Evolutionary conservation across 2,329 filamentous ascomycete species (phyloP).

Genomic region (Calycina marina): DNA sequence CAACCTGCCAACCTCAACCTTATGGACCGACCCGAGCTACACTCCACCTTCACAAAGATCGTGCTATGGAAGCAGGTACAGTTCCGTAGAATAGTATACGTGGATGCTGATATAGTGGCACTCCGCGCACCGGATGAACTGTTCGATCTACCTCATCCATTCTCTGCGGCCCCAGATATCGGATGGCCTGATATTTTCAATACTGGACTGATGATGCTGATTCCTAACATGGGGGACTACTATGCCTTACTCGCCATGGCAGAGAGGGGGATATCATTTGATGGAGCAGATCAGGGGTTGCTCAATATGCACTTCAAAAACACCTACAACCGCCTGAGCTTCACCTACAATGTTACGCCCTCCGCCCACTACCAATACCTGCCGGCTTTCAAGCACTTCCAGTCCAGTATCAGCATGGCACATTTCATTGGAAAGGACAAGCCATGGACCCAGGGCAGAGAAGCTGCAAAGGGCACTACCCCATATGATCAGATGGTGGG

Average conservation of each 20-base stretch:
- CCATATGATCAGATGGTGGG: conserved; percentile 74
- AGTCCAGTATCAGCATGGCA: conserved; percentile 74
- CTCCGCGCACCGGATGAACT: conserved; percentile 86
- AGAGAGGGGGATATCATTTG: conserved; percentile 78
- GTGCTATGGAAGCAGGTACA: conserved; percentile 83
- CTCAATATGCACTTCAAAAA: conserved; percentile 87
- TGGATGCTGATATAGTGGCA: conserved; percentile 89
- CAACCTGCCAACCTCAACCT: conserved; percentile 71
- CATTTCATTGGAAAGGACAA: conserved; percentile 92
- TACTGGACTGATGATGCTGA: conserved; percentile 88
- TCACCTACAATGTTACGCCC: conserved; percentile 94
- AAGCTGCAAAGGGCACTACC: conserved; percentile 35
- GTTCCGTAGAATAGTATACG: conserved; percentile 83
- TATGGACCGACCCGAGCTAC: conserved; percentile 82
- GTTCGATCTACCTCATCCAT: conserved; percentile 48
- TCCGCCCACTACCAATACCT: conserved; percentile 96
- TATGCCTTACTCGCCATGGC: conserved; percentile 75
- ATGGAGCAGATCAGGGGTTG: conserved; percentile 90
- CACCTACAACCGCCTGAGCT: conserved; percentile 75
- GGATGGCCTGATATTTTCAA: conserved; percentile 99
- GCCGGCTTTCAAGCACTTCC: conserved; percentile 86
- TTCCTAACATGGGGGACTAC: conserved; percentile 76
- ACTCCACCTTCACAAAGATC: conserved; percentile 94
- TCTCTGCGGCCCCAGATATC: conserved; percentile 75
- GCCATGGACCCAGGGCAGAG: conserved; percentile 62